phyloP scores from a whole-genome alignment of 1,284 basidiomycete species.

The Vanrija sp. region DNA sequence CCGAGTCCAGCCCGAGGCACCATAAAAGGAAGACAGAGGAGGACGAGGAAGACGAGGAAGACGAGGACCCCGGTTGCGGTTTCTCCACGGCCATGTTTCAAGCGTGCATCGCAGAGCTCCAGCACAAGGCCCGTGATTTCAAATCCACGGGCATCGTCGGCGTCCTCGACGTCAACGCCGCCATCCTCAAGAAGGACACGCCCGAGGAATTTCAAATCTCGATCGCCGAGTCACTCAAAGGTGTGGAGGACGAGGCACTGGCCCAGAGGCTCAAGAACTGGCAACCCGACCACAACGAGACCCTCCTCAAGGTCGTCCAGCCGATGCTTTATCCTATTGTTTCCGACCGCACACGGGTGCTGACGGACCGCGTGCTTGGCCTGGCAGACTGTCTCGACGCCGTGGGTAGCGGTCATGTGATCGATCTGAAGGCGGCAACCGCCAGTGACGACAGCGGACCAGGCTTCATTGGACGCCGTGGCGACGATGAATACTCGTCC shows the following conservation, averaged over 20 bases:
- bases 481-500: too few species aligned
- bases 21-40: too few species aligned
- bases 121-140: conserved; percentile 2
- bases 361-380: neutral
- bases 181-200: conserved; percentile 2
- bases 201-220: neutral
- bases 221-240: neutral
- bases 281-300: conserved; percentile 7
- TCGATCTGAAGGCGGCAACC: neutral
- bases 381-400: neutral
- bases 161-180: conserved; percentile 1
- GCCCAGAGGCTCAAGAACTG: neutral
- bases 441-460: too few species aligned
- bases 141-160: neutral
- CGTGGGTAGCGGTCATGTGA: neutral
- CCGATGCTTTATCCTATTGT: conserved; percentile 5
- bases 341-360: conserved; percentile 2
- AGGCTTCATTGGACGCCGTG: too few species aligned
- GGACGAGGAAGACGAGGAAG: neutral
- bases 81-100: conserved; percentile 6
- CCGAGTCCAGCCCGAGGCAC: too few species aligned
- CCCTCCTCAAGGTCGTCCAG: conserved; percentile 8
- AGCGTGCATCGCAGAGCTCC: conserved; percentile 3
- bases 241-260: neutral
- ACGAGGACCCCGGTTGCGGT: neutral